These are phyloP conservation scores for Pseudozyma hubeiensis DNA, from an alignment of 1,284 basidiomycete species.

Conservation along the genomic window DNA sequence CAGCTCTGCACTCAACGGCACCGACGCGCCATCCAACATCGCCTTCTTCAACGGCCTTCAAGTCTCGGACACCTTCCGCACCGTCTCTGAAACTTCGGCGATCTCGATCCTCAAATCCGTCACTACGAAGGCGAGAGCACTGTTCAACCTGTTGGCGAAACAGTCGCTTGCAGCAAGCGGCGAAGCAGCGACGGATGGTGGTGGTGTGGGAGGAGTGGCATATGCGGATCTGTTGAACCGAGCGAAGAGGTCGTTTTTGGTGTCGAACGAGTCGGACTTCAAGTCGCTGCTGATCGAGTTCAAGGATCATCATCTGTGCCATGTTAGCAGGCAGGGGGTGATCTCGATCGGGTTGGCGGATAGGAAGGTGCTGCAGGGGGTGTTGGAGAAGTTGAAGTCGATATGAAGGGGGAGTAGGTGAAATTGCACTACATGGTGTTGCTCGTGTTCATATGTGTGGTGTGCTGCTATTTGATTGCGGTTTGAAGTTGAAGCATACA, in stretches of 20 bases:
- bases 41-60: conserved; percentile 38
- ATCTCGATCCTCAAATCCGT: conserved; percentile 58
- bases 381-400: conserved; percentile 37
- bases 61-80: conserved; percentile 30
- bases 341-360: conserved; percentile 33
- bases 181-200: not conserved
- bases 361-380: conserved; percentile 10
- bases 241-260: conserved; percentile 49
- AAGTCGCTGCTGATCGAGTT: conserved; percentile 56
- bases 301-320: conserved; percentile 51
- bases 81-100: conserved; percentile 43
- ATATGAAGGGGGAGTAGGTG: conserved; percentile 2
- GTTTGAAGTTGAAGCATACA: no score
- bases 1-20: not conserved
- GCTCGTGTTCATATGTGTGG: no score
- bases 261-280: conserved; percentile 48
- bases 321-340: conserved; percentile 25
- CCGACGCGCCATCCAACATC: conserved; percentile 1
- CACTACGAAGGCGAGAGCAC: conserved; percentile 50
- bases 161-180: conserved; percentile 7
- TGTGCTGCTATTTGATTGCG: no score
- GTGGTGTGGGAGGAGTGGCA: conserved; percentile 16
- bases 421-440: no score
- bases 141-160: conserved; percentile 51
- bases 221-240: conserved; percentile 45